Percentiles rank a stretch among this genome's conserved stretches.
Evolutionary conservation across 163 green algal species (phyloP).

Genomic region (Picocystis sp.): DNA sequence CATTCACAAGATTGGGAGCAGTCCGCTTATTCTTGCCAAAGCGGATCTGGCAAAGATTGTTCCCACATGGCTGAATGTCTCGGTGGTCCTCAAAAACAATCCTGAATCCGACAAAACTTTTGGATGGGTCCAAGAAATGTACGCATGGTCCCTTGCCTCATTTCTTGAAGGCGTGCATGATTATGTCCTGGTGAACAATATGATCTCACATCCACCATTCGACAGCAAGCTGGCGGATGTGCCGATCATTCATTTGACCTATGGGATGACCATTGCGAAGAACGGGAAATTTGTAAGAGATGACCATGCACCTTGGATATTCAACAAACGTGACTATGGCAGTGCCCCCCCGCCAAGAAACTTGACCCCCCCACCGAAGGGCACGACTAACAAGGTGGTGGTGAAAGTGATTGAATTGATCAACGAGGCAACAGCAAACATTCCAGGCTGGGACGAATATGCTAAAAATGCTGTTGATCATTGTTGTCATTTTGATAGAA

Average conservation of each 20-base stretch:
- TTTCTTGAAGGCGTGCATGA: conserved; percentile 20
- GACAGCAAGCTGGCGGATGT: conserved; percentile 26
- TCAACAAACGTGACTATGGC: conserved; percentile 22
- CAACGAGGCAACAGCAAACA: conserved; percentile 13
- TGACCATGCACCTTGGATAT: conserved; percentile 16
- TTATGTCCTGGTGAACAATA: conserved; percentile 12
- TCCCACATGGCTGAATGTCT: conserved; percentile 62
- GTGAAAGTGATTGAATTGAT: conserved; percentile 11
- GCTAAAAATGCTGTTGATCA: too few species aligned
- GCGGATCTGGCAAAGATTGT: conserved; percentile 51
- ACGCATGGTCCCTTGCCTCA: conserved; percentile 39
- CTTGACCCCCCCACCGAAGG: conserved; percentile 16
- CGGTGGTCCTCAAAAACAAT: conserved; percentile 38
- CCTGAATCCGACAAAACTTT: conserved; percentile 21
- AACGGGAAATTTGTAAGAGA: conserved; percentile 13
- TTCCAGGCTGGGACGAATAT: conserved; percentile 1
- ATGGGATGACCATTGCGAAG: conserved; percentile 23
- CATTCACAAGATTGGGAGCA: too few species aligned
- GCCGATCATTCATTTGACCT: conserved; percentile 29
- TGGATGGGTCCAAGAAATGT: conserved; percentile 82
- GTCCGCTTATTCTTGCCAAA: conserved; percentile 56
- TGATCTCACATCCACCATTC: conserved; percentile 42
- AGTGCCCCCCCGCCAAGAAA: conserved; percentile 9
- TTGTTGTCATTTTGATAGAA: too few species aligned
- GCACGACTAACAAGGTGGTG: conserved; percentile 15